phyloP scores from a whole-genome alignment of 2,329 filamentous ascomycete species.

The Talaromyces sp. region DNA sequence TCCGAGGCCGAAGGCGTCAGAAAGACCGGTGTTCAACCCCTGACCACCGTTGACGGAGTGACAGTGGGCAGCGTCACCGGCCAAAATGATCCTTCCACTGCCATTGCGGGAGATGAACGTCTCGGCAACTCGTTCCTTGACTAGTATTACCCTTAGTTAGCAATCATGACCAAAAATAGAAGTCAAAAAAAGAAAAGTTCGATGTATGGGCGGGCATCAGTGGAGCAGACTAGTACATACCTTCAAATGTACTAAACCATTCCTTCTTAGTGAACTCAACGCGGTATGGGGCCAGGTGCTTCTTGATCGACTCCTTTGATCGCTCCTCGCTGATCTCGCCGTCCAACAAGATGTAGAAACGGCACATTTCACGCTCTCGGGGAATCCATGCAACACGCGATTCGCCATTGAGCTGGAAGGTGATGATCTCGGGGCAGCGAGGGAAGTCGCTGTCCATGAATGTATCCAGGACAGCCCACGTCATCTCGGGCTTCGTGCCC shows the following conservation, averaged over 20 bases:
- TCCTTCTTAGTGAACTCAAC: constrained; percentile 7
- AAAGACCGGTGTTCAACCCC: constrained; percentile 8
- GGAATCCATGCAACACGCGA: constrained; percentile 7
- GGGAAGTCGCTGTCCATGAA: constrained; percentile 8
- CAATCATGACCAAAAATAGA: neutral
- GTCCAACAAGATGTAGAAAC: constrained; percentile 7
- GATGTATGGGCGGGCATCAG: neutral
- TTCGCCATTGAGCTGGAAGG: constrained; percentile 4
- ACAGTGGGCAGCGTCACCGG: constrained; percentile 7
- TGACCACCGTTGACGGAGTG: constrained; percentile 8
- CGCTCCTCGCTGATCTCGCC: constrained; percentile 3
- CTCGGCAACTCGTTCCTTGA: constrained; percentile 7
- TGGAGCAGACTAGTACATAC: neutral
- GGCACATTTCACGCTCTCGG: constrained; percentile 5
- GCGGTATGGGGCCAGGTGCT: constrained; percentile 5
- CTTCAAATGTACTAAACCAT: constrained; percentile 10
- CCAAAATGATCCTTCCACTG: neutral
- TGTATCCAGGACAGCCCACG: constrained; percentile 7
- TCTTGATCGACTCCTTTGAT: constrained; percentile 6
- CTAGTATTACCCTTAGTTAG: neutral
- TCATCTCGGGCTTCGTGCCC: constrained; percentile 8
- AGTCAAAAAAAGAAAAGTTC: neutral
- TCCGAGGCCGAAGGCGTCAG: constrained; percentile 5
- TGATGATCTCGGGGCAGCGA: constrained; percentile 6
- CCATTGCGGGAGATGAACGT: neutral